phyloP scores from a whole-genome alignment of 1,284 basidiomycete genomes.

The Nidula niveotomentosa region DNA sequence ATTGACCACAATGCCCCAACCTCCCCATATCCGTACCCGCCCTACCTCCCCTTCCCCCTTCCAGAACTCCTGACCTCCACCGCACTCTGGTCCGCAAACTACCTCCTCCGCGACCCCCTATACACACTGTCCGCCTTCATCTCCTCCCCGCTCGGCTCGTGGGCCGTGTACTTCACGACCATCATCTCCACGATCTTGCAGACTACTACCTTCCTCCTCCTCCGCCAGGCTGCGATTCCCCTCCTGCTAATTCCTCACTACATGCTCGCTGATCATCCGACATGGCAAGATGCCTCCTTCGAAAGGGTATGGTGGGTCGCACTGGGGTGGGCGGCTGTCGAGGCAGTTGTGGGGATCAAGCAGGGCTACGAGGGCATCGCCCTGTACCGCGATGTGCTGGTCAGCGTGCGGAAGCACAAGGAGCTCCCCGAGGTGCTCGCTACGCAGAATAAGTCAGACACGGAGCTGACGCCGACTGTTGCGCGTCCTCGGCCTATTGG shows the following conservation, averaged over 20 bases:
- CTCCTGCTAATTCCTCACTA: slow-evolving; percentile 50
- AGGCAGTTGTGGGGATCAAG: slow-evolving; percentile 57
- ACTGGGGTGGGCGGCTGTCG: slow-evolving; percentile 67
- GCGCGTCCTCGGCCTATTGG: background rate
- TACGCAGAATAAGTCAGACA: background rate
- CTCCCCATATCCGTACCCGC: slow-evolving; percentile 37
- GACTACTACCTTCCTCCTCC: slow-evolving; percentile 45
- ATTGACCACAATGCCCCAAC: slow-evolving; percentile 25
- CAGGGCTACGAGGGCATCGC: slow-evolving; percentile 70
- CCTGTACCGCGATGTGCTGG: slow-evolving; percentile 66
- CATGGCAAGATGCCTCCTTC: slow-evolving; percentile 60
- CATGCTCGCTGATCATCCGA: slow-evolving; percentile 42
- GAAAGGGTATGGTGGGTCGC: slow-evolving; percentile 71
- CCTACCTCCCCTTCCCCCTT: slow-evolving; percentile 54
- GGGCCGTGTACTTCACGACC: slow-evolving; percentile 26
- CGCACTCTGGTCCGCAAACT: slow-evolving; percentile 59
- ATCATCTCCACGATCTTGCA: slow-evolving; percentile 49
- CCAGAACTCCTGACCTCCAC: slow-evolving; percentile 57
- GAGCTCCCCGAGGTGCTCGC: background rate
- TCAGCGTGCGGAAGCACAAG: slow-evolving; percentile 21
- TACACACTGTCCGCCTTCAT: slow-evolving; percentile 34
- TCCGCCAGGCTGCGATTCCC: slow-evolving; percentile 55
- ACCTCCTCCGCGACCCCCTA: slow-evolving; percentile 54
- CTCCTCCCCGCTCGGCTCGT: slow-evolving; percentile 23
- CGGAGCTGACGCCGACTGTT: background rate